phyloP scores from a whole-genome alignment of 2,329 filamentous ascomycete genomes.

The Ophiocordyceps camponoti-saundersi region DNA sequence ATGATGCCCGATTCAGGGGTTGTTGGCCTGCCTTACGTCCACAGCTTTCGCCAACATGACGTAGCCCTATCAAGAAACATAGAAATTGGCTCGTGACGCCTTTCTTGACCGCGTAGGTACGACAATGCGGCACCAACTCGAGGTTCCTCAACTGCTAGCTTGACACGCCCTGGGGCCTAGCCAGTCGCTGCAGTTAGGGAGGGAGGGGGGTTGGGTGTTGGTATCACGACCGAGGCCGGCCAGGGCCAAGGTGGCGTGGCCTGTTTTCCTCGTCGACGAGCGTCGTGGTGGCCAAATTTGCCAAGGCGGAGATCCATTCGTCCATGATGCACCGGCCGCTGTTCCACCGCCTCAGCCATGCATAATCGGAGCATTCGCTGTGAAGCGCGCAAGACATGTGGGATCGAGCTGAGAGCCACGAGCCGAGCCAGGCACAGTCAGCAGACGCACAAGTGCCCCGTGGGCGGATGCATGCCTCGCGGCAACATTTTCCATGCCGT shows the following conservation, averaged over 20 bases:
- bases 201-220: no score
- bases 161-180: no score
- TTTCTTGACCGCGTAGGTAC: background rate
- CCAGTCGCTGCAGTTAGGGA: no score
- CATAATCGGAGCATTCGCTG: background rate
- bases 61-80: background rate
- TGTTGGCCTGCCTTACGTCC: background rate
- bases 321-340: background rate
- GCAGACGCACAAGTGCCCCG: background rate
- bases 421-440: background rate
- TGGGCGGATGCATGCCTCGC: background rate
- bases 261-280: background rate
- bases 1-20: background rate
- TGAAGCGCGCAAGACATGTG: background rate
- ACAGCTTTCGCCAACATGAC: background rate
- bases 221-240: background rate
- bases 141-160: no score
- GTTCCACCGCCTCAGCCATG: background rate
- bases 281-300: background rate
- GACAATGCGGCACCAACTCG: no score
- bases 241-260: background rate
- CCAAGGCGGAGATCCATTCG: background rate
- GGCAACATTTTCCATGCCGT: background rate
- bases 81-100: background rate
- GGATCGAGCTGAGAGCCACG: background rate